phyloP scores from a whole-genome alignment of 2,329 filamentous ascomycete species.

The Verticillium nonalfalfae region DNA sequence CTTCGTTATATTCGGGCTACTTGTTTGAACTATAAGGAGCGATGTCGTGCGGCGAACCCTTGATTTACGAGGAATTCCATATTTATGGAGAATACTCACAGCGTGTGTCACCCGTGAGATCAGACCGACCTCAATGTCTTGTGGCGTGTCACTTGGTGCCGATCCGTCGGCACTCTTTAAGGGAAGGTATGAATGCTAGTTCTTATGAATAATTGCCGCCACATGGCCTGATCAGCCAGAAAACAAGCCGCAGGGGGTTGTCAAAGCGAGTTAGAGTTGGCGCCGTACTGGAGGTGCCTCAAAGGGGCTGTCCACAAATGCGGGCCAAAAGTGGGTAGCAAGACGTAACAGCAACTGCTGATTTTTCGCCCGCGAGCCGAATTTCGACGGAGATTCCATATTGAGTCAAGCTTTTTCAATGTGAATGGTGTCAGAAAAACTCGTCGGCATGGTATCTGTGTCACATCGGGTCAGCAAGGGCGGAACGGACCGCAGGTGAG shows the following conservation, averaged over 20 bases:
- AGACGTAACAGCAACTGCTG: slow-evolving; percentile 12
- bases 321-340: slow-evolving; percentile 10
- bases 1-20: too few relatives aligned
- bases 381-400: slow-evolving; percentile 8
- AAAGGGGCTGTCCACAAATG: not conserved
- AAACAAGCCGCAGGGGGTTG: not conserved
- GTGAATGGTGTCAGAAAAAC: slow-evolving; percentile 3
- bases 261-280: not conserved
- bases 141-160: too few relatives aligned
- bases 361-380: slow-evolving; percentile 7
- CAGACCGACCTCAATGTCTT: too few relatives aligned
- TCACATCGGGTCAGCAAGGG: slow-evolving; percentile 1
- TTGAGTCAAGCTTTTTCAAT: slow-evolving; percentile 4
- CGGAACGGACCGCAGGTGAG: slow-evolving; percentile 5
- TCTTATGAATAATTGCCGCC: not conserved
- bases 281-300: not conserved
- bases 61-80: too few relatives aligned
- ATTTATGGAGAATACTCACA: too few relatives aligned
- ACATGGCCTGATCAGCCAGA: not conserved
- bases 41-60: too few relatives aligned
- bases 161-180: too few relatives aligned
- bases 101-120: too few relatives aligned
- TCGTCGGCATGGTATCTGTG: not conserved
- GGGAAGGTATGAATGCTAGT: too few relatives aligned
- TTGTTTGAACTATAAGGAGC: too few relatives aligned